These are phyloP conservation scores for Pleurostoma richardsiae DNA, from an alignment of 2,329 filamentous ascomycete species.

Conservation along the genomic window DNA sequence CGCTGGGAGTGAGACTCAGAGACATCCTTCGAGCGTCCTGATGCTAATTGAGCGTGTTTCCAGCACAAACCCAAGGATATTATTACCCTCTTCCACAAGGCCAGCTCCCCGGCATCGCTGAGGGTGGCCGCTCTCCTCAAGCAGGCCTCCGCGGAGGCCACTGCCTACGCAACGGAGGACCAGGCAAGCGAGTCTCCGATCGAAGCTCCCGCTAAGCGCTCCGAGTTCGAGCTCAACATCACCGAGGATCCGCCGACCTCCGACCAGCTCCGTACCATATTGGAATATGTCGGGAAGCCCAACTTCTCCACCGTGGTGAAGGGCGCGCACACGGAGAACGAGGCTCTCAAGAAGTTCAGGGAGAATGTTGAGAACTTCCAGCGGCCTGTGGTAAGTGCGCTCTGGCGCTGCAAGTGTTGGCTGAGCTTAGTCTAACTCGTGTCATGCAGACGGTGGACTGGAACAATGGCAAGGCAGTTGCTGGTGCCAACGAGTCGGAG, in stretches of 20 bases:
- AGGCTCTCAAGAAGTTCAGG: slow-evolving; percentile 76
- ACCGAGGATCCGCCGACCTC: slow-evolving; percentile 55
- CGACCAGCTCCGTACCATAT: slow-evolving; percentile 28
- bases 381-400: slow-evolving; percentile 65
- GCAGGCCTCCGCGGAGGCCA: slow-evolving; percentile 67
- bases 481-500: slow-evolving; percentile 78
- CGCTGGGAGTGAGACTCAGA: neutral
- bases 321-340: slow-evolving; percentile 67
- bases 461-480: slow-evolving; percentile 79
- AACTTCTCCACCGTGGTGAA: slow-evolving; percentile 60
- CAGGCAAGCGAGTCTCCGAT: slow-evolving; percentile 63
- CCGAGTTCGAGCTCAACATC: slow-evolving; percentile 72
- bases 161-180: slow-evolving; percentile 65
- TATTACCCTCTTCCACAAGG: slow-evolving; percentile 92
- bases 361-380: slow-evolving; percentile 64
- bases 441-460: slow-evolving; percentile 69
- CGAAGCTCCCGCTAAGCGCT: slow-evolving; percentile 49
- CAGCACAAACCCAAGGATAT: slow-evolving; percentile 82
- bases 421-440: slow-evolving; percentile 14
- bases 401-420: slow-evolving; percentile 3
- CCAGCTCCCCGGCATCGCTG: slow-evolving; percentile 65
- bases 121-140: slow-evolving; percentile 74
- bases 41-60: slow-evolving; percentile 1
- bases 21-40: neutral
- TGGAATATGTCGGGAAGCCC: slow-evolving; percentile 51